phyloP scores from a whole-genome alignment of 169 alveolate species.

The Plasmodium knowlesi region DNA sequence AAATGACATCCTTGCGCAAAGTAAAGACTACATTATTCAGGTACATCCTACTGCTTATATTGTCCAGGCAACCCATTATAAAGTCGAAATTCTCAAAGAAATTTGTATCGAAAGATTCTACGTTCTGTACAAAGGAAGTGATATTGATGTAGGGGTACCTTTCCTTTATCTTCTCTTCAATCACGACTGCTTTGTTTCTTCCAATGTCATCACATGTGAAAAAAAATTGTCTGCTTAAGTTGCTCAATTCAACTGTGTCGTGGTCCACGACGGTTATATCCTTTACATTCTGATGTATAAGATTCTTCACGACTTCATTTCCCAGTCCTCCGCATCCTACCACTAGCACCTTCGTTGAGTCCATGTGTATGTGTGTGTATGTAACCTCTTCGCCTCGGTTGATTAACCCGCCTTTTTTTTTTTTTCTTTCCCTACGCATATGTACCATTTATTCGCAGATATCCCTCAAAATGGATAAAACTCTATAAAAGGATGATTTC shows the following conservation, averaged over 20 bases:
- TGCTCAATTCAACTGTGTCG: slow-evolving; percentile 77
- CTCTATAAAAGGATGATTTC: too few relatives aligned
- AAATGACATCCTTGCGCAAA: slow-evolving; percentile 21
- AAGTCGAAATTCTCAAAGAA: slow-evolving; percentile 32
- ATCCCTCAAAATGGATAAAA: not conserved
- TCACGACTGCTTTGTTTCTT: slow-evolving; percentile 7
- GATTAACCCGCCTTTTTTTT: not conserved
- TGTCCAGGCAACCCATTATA: slow-evolving; percentile 67
- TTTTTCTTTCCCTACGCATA: not conserved
- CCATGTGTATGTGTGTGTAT: not conserved
- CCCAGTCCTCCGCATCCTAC: slow-evolving; percentile 82
- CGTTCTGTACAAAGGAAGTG: not conserved
- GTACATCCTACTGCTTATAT: slow-evolving; percentile 34
- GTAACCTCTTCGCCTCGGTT: not conserved
- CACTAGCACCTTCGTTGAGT: slow-evolving; percentile 39
- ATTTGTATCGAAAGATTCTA: slow-evolving; percentile 23
- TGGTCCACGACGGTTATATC: slow-evolving; percentile 77
- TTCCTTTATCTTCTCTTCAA: not conserved
- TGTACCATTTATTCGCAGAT: not conserved
- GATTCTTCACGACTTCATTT: slow-evolving; percentile 77
- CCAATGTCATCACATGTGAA: slow-evolving; percentile 55
- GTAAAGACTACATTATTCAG: slow-evolving; percentile 21
- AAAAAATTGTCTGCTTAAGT: slow-evolving; percentile 79
- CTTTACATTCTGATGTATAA: slow-evolving; percentile 45
- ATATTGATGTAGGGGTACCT: slow-evolving; percentile 39